Base-by-base conservation (phyloP, 345 rosid species). In the Psidium guajava region DNA sequence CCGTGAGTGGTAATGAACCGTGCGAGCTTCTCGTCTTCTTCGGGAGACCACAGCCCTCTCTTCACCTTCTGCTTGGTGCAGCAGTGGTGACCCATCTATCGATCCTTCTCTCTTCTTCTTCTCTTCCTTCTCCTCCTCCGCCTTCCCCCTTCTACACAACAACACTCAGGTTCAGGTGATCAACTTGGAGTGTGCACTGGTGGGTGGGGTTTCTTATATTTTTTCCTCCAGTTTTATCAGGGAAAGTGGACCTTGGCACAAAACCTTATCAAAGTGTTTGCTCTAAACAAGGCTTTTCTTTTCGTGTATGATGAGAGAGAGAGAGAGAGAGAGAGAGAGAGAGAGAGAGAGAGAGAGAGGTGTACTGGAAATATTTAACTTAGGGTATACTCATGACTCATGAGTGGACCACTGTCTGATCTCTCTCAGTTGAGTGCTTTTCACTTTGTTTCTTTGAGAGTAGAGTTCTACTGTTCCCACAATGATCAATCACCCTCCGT, bases 11-110 rank as follows among this genome's bases (percentile, higher is more conserved):
- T 87, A 53, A 93, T 88, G 82, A 85, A 85, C 75, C 57, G 86
- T 85, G 89, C 56, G 14, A 93, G 94, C 87, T 88, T 93, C 89
- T 93, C 94, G 83, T 92, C 95, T 90, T 93, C 94, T 82, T 93
- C 94, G n/a, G 93, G 95, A 86, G 94, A 92, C 94, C 94, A 93
- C 18, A 93, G 28, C 32, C 95, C 95, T 88, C 93, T 93, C 91
- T 92, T 93, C 50, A 93, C 95, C 85, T 92, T 93, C 92, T 91
- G 94, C 85, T 91, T 91, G 87, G 87, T 89, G 90, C 95, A 93
- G 88, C 94, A 93, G 80, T 92, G 90, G 85, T 93, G 95, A 20
- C 91, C 92, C 94, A 91, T 93, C 28, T 11, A 32, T 47, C 87
- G 74, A 24, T 40, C 24, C 32, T 56, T 80, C 11, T 8, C 49